These are phyloP conservation scores for Ustulina deusta DNA, from an alignment of 2,329 filamentous ascomycete species.

Conservation along the genomic window DNA sequence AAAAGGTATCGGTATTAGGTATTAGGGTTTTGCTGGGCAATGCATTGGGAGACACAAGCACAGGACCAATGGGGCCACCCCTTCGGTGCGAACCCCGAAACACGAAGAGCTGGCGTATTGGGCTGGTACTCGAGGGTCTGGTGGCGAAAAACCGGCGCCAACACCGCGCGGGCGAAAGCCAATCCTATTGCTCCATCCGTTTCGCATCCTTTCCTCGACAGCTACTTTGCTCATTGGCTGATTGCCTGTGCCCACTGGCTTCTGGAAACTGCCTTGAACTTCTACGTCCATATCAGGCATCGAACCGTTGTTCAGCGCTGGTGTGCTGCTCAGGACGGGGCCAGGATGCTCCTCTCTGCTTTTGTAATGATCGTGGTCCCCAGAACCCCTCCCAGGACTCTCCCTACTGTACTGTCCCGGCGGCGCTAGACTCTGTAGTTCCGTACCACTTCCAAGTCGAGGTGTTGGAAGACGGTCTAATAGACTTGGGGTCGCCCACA, in stretches of 20 bases:
- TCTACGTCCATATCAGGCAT: slow-evolving; percentile 33
- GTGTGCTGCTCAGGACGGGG: slow-evolving; percentile 39
- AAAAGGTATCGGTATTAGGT: slow-evolving; percentile 28
- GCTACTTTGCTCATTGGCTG: slow-evolving; percentile 44
- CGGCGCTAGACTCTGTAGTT: slow-evolving; percentile 44
- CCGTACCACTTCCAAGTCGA: slow-evolving; percentile 33
- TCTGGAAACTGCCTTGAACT: slow-evolving; percentile 44
- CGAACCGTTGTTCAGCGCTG: slow-evolving; percentile 38
- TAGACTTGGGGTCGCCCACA: slow-evolving; percentile 48
- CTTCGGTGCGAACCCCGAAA: slow-evolving; percentile 46
- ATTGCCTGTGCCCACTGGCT: slow-evolving; percentile 34
- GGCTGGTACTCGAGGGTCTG: slow-evolving; percentile 46
- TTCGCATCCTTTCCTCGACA: slow-evolving; percentile 44
- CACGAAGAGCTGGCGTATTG: slow-evolving; percentile 38
- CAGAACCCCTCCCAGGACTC: slow-evolving; percentile 37
- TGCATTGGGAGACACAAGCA: slow-evolving; percentile 34
- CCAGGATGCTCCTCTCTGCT: slow-evolving; percentile 37
- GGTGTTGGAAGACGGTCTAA: slow-evolving; percentile 40
- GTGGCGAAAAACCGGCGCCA: slow-evolving; percentile 48
- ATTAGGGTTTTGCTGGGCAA: slow-evolving; percentile 33
- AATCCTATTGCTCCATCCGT: slow-evolving; percentile 47
- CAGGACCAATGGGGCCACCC: slow-evolving; percentile 43
- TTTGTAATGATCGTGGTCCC: slow-evolving; percentile 39
- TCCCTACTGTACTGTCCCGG: slow-evolving; percentile 39
- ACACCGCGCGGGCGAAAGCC: slow-evolving; percentile 45